Evolutionary conservation across 805 yeast genomes (phyloP), one percentile per base, ranked within the genome.

Genomic region (Lipomyces anomalus): DNA sequence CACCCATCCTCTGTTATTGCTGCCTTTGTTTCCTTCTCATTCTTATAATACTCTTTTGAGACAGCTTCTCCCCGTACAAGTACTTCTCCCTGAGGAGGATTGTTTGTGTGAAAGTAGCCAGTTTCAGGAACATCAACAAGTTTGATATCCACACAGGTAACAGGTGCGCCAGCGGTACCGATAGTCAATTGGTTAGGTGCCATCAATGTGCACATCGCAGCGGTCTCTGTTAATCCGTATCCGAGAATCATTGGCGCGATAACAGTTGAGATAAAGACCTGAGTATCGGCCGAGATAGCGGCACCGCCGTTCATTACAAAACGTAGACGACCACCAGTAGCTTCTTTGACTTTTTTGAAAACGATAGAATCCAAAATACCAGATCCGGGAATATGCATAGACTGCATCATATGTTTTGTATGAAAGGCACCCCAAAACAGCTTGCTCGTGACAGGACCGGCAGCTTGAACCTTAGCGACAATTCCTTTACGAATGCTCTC

Each of bases 191-290:
- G 73, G 22, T 68, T 62, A 40, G 85, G 84, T 47, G 79, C 79
- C 55, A 78, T 64, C 58, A 92, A 74, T 35, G 85, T 71, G 16
- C 90, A 75, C 69, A 85, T 89, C 41, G 98, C 98, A 57, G 84
- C 81, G 11, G 97, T 89, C 69, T 92, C 98, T 33, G 98, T 92
- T 57, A 92, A 77, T 50, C 98, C 98, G 65, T 92, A 92, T 50
- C 98, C 98, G 60, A 89, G 73, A 58, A 92, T 74, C 84, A 90
- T 76, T 50, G 96, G 94, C 33, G 85, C 82, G 52, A 92, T 68
- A 49, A 85, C 73, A 36, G 74, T 84, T 32, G 84, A 64, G 57
- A 92, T 73, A 65, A 92, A 53, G n/a, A 20, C 23, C 67, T 92
- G 96, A 6, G 96, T 87, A 52, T 82, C 86, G 44, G 62, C 65